Conservation (phyloP, 2,329 filamentous ascomycete genomes). For the Penicillium concentricum region DNA sequence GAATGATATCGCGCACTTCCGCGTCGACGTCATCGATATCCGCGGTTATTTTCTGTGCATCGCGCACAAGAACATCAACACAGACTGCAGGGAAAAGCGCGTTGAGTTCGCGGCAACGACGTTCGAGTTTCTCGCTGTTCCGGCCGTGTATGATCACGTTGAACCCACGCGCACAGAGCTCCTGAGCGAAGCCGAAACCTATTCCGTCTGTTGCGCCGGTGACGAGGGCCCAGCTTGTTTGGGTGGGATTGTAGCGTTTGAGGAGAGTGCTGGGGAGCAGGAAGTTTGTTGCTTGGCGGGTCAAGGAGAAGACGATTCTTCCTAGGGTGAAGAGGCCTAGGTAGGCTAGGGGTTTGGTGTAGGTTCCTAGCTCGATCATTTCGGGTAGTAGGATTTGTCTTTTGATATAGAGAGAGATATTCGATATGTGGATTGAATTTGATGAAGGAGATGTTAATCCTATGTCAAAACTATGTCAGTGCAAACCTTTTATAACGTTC, state of each 20-base stretch:
- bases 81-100: conserved; percentile 37
- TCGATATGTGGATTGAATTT: too few species aligned
- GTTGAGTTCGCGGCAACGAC: conserved; percentile 42
- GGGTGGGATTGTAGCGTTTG: conserved; percentile 18
- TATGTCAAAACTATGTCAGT: too few species aligned
- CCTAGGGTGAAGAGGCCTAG: conserved; percentile 18
- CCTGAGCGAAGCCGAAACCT: conserved; percentile 51
- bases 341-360: conserved; percentile 10
- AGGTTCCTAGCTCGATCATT: conserved; percentile 5
- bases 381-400: background rate
- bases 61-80: conserved; percentile 45
- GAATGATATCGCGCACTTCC: conserved; percentile 25
- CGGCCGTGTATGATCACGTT: conserved; percentile 60
- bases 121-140: conserved; percentile 49
- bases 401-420: background rate
- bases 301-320: conserved; percentile 13
- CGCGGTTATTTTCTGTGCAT: conserved; percentile 36
- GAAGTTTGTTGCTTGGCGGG: conserved; percentile 16
- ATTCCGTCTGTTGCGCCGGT: conserved; percentile 59
- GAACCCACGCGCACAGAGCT: conserved; percentile 55
- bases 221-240: conserved; percentile 23
- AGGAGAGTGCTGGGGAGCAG: conserved; percentile 15
- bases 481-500: too few species aligned
- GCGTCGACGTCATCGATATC: conserved; percentile 29
- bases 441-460: too few species aligned